Evolutionary conservation across 2,329 filamentous ascomycete species (phyloP), one percentile per base, ranked within the genome.

Genomic region (Pseudogymnoascus sp.): DNA sequence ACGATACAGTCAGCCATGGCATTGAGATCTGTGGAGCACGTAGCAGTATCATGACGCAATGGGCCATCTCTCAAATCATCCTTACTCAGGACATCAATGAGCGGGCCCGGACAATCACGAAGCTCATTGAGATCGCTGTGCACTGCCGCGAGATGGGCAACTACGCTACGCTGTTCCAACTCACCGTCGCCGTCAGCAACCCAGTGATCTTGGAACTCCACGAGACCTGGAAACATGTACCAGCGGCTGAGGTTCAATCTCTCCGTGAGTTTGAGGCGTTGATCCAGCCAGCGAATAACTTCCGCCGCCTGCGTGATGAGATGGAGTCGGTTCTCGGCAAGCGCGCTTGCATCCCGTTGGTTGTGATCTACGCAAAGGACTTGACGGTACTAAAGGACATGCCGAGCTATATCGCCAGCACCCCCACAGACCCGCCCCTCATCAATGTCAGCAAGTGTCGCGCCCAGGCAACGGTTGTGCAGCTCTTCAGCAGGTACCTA

Each of bases 31-130:
- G 92, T 57, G 89, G 93, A 72, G 88, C 90, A 7, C 86, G 90
- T 57, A 94, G 94, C 78, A 94, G 94, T 72, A 84, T 94, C 65
- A 89, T 93, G 77, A 89, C 92, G 64, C 93, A 93, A 72, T 94
- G 90, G 90, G 87, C 85, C 28, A 82, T 92, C 28, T 93, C 89
- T 1, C 88, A 93, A 72, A 83, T 89, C 65, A 82, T 94, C 7
- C 79, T 94, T 57, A 94, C 89, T 0, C 83, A 87, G 65, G 78
- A 86, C 61, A 74, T 87, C 9, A 84, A 87, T 63, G 90, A 94
- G 74, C 82, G 90, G 59, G 88, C 88, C 20, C 79, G 86, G 37
- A 90, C 87, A 71, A 84, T 94, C 65, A 86, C 89, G 73, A 93
- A 94, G 73, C 88, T 83, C 71, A 89, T 94, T 63, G 90, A 93